Base-by-base conservation (phyloP, 345 rosid genomes). In the Cochlearia excelsa region DNA sequence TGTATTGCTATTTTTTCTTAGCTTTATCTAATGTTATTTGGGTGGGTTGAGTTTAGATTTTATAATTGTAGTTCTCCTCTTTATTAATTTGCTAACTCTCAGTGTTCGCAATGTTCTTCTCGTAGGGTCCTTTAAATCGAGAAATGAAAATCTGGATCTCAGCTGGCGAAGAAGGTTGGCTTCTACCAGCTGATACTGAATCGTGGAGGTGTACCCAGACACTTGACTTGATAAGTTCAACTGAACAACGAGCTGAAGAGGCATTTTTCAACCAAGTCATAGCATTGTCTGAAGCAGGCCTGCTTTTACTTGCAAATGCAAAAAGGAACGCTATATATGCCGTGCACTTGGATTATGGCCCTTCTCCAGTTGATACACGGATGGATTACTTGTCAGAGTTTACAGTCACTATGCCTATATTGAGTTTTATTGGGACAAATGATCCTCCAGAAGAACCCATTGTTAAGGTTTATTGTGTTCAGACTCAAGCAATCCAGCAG, bases 401-500 rank as follows among this genome's bases (percentile, higher is more conserved):
- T 73, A 75, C 84, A 4, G 95, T 92, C 57, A 80, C 88, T 47
- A 82, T 88, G 97, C 98, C 97, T 63, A 89, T 92, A 51, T 75
- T 88, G 74, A 88, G 98, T 76, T 79, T 88, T 54, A 83, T 89
- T 9, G 95, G 89, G 55, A 81, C 82, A 39, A 83, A 77, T 73
- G 83, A 82, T 61, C 72, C 79, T 48, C 82, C 78, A 63, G 87
- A 81, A 11, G 84, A 83, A 49, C 75, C 60, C 53, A 66, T 77
- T 33, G 82, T 81, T 42, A 90, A 84, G 78, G 79, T 92, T 63
- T 92, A 88, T 64, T 92, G 95, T 68, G 86, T 92, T 26, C 94
- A 88, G 73, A 88, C 97, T 45, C 87, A 68, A 69, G 97, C 95
- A 54, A 92, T 92, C 74, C 88, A 85, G 76, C 94, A 86, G 70